Evolutionary conservation across 352 stramenopile genomes (phyloP), one percentile per base, ranked within the genome.

Genomic region (Globisporangium parvum): DNA sequence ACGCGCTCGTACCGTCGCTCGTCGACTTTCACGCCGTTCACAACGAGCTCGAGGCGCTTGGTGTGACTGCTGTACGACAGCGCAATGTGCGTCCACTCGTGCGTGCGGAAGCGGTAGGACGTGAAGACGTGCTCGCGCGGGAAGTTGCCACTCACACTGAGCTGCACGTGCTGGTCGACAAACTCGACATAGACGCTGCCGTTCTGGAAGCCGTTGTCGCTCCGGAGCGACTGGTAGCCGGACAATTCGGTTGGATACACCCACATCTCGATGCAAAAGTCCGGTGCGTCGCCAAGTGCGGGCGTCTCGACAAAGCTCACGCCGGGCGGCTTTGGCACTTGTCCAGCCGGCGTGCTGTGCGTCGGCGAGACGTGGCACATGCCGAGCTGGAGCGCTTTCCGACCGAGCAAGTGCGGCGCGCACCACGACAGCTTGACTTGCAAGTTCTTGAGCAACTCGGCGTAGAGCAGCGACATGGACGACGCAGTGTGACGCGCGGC

Each of bases 211-310:
- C 80, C 81, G 52, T 92, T 87, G 46, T 95, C 83, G 18, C 71
- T 87, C 53, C 83, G 69, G 20, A 95, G 70, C 3, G 78, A 78
- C 57, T 80, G 70, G 48, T 77, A 92, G 2, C 77, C 81, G 0
- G 55, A 57, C 10, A 93, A 59, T 33, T 92, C 80, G 3, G 66
- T 75, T 11, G 85, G 77, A 49, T 74, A 84, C 5, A 95, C 66
- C 85, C 85, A 95, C 59, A 91, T 73, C 57, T 95, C 85, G 15
- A 95, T 57, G 5, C 76, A 87, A 51, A 92, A 92, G 48, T 90
- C 73, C 8, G 65, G 65, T 6, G 76, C 66, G 49, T 85, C 69
- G 9, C 84, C 84, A 9, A 93, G 59, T 0, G 71, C 70, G 8
- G 82, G 79, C 17, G 75, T 76, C 50, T 92, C 80, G 1, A 83